Base-by-base conservation (phyloP, 2,329 filamentous ascomycete genomes). In the Pseudocercospora fuligena region DNA sequence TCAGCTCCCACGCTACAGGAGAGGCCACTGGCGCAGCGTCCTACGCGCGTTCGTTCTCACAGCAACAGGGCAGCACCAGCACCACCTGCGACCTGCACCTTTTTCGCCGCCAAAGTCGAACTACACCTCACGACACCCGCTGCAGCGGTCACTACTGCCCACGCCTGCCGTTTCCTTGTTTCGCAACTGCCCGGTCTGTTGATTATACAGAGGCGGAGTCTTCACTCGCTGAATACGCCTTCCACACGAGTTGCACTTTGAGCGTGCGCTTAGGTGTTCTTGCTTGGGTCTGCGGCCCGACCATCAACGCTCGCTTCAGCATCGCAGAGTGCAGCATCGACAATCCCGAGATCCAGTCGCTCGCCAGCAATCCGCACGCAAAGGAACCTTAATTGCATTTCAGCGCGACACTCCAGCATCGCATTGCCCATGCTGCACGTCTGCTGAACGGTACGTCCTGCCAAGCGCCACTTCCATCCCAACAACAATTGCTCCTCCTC, bases 1-100 rank as follows among this genome's bases (percentile, higher is more conserved):
- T 76, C 73, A 75, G 64, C 36, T 21, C 25, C 29, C 62, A 40
- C n/a, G 43, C 61, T 60, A 61, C 65, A 71, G 71, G 70, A 72
- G 69, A 63, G 63, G 69, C 5, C 71, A 73, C 72, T 73, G 72
- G 66, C 66, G 65, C 61, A 54, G 67, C 68, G 65, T 64, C 67
- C 69, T 71, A 72, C 73, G 71, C 73, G 73, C 66, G 66, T 66
- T 60, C 72, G 73, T 73, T 75, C 72, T 69, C 74, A 69, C 73
- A 74, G 73, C 74, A 75, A 76, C 73, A 73, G 63, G 8, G 21
- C 49, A 63, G 12, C 67, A 67, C 64, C 49, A 63, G 12, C 67
- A 67, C 64, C 65, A 64, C 61, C 70, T 64, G 60, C 68, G 59
- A 61, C 70, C 63, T 63, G 51, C 61, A 63, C 29, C 53, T 16